A percentile compares a stretch with the other conserved stretches of the same genome.
Conservation (phyloP, 257 asterid genomes). For the Primulina eburnea region DNA sequence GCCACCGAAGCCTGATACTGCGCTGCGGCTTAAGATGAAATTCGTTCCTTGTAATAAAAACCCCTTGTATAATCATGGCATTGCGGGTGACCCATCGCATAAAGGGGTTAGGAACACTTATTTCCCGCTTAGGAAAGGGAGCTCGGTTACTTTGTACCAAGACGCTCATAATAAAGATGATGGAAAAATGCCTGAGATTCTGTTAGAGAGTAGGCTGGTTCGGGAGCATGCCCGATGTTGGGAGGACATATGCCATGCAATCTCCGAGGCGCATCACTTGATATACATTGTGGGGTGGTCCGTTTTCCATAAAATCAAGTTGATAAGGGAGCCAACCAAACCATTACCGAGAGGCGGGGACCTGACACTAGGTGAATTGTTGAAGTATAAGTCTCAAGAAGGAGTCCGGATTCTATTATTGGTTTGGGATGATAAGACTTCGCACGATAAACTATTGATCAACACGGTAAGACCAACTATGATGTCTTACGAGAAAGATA, state of each 20-base stretch:
- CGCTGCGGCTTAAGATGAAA: constrained; percentile 49
- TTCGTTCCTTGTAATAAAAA: constrained; percentile 54
- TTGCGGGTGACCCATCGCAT: constrained; percentile 60
- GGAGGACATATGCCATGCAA: constrained; percentile 87
- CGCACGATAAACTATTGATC: constrained; percentile 59
- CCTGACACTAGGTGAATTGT: constrained; percentile 77
- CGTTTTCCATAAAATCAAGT: constrained; percentile 63
- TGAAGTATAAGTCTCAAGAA: constrained; percentile 89
- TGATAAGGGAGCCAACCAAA: constrained; percentile 70
- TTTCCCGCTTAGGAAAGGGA: constrained; percentile 77
- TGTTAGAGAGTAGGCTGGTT: constrained; percentile 50
- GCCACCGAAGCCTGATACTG: constrained; percentile 54
- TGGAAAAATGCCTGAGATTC: constrained; percentile 43
- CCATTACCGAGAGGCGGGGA: constrained; percentile 86
- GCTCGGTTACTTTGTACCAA: constrained; percentile 70
- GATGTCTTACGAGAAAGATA: not conserved
- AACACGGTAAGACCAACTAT: constrained; percentile 51
- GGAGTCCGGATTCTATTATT: constrained; percentile 89
- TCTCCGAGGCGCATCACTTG: constrained; percentile 86
- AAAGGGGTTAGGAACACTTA: constrained; percentile 61
- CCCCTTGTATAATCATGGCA: constrained; percentile 55
- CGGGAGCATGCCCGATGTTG: constrained; percentile 58
- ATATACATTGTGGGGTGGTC: constrained; percentile 93
- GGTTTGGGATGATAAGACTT: constrained; percentile 95
- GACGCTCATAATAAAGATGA: constrained; percentile 66